Percentiles rank a stretch among this genome's conserved stretches.
Evolutionary conservation across 495 filamentous ascomycete species (phyloP).

Genomic region (Xylaria palmicola): DNA sequence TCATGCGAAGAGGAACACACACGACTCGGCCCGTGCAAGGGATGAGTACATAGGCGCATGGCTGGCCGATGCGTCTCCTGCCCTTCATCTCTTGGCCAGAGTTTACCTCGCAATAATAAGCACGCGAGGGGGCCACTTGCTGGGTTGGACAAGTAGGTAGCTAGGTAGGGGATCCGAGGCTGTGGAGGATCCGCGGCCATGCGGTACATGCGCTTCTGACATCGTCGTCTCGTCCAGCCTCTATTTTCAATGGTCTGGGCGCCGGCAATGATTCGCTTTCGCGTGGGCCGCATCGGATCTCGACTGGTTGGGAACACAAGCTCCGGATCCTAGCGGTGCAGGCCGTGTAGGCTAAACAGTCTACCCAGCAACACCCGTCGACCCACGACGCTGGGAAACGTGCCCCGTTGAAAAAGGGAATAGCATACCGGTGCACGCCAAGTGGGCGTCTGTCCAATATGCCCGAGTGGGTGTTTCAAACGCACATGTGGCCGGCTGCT

Average conservation of each 20-base stretch:
- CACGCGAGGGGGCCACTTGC: too few species aligned
- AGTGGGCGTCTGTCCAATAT: background rate
- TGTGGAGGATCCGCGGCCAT: background rate
- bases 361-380: background rate
- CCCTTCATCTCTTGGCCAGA: background rate
- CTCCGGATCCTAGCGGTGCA: constrained; percentile 3
- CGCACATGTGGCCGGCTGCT: background rate
- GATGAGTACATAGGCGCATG: too few species aligned
- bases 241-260: constrained; percentile 28
- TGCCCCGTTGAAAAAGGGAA: background rate
- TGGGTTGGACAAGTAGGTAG: too few species aligned
- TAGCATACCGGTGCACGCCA: background rate
- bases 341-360: background rate
- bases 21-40: background rate
- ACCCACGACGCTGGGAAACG: background rate
- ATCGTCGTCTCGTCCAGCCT: constrained; percentile 20
- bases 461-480: background rate
- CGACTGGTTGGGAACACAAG: background rate
- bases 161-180: too few species aligned
- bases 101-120: background rate
- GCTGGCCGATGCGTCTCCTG: constrained; percentile 4
- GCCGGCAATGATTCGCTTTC: constrained; percentile 20
- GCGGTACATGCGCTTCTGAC: constrained; percentile 15
- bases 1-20: background rate
- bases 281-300: constrained; percentile 24